These are phyloP conservation scores for Candida sphagnicola DNA, from an alignment of 805 yeast genomes.

Conservation along the genomic window DNA sequence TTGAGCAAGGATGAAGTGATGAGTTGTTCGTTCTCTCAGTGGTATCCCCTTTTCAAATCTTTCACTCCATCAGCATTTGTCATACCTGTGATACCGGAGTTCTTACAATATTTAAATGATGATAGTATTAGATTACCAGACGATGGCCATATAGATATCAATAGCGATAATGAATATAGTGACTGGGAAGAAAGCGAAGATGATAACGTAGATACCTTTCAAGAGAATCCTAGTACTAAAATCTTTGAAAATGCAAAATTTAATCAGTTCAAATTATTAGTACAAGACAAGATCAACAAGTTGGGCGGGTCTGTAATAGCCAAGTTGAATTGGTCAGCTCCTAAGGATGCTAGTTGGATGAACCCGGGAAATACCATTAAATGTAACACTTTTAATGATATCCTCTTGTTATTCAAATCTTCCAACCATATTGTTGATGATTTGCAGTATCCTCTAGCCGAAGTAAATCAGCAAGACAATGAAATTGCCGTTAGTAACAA, in stretches of 20 bases:
- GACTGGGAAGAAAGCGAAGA: constrained; percentile 56
- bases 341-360: constrained; percentile 94
- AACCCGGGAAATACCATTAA: constrained; percentile 69
- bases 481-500: constrained; percentile 5
- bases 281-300: constrained; percentile 43
- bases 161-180: constrained; percentile 63
- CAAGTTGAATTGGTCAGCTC: constrained; percentile 95
- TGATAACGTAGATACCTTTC: constrained; percentile 2
- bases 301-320: constrained; percentile 68
- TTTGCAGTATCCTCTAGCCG: constrained; percentile 66
- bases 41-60: constrained; percentile 25
- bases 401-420: constrained; percentile 77
- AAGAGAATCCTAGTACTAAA: too few relatives aligned
- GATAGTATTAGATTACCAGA: constrained; percentile 23
- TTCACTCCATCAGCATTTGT: constrained; percentile 20
- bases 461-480: constrained; percentile 19
- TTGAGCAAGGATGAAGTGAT: constrained; percentile 24
- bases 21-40: constrained; percentile 30
- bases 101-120: constrained; percentile 28
- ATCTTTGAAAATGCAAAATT: background rate
- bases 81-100: constrained; percentile 31
- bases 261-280: constrained; percentile 20
- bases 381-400: constrained; percentile 68
- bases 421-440: constrained; percentile 89
- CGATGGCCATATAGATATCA: constrained; percentile 17